Evolutionary conservation across 1,139 yeast genomes (phyloP).

Genomic region (Meyerozyma athensensis): DNA sequence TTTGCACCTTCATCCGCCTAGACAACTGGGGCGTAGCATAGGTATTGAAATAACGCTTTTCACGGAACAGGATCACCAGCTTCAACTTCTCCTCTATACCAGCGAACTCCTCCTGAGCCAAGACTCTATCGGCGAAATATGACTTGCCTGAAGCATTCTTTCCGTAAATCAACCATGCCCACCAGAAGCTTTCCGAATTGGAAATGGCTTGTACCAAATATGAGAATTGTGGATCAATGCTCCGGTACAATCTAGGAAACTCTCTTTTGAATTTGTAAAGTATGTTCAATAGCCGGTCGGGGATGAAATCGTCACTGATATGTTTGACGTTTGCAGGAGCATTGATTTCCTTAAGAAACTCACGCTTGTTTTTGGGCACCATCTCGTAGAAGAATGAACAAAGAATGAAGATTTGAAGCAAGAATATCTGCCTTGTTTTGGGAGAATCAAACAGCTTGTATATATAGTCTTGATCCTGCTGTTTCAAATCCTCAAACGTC

Average conservation of each 20-base stretch:
- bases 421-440: slow-evolving; percentile 24
- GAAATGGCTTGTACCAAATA: slow-evolving; percentile 26
- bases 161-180: slow-evolving; percentile 40
- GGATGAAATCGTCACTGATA: slow-evolving; percentile 29
- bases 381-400: slow-evolving; percentile 29
- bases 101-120: slow-evolving; percentile 22
- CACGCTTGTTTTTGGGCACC: slow-evolving; percentile 19
- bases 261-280: slow-evolving; percentile 27
- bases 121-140: slow-evolving; percentile 20
- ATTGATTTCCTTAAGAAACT: slow-evolving; percentile 20
- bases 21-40: slow-evolving; percentile 44
- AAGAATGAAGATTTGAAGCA: slow-evolving; percentile 31
- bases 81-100: slow-evolving; percentile 13
- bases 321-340: slow-evolving; percentile 30
- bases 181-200: slow-evolving; percentile 33
- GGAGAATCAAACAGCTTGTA: slow-evolving; percentile 23
- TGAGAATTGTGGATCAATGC: slow-evolving; percentile 23
- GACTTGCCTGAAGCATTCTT: slow-evolving; percentile 32
- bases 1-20: slow-evolving; percentile 33
- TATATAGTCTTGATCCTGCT: slow-evolving; percentile 25
- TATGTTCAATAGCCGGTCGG: slow-evolving; percentile 20
- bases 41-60: slow-evolving; percentile 35
- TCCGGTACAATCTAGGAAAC: slow-evolving; percentile 17
- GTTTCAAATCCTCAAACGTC: slow-evolving; percentile 15
- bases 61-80: slow-evolving; percentile 25